phyloP scores from a whole-genome alignment of 2,329 filamentous ascomycete genomes.

The Lasiodiplodia theobromae region DNA sequence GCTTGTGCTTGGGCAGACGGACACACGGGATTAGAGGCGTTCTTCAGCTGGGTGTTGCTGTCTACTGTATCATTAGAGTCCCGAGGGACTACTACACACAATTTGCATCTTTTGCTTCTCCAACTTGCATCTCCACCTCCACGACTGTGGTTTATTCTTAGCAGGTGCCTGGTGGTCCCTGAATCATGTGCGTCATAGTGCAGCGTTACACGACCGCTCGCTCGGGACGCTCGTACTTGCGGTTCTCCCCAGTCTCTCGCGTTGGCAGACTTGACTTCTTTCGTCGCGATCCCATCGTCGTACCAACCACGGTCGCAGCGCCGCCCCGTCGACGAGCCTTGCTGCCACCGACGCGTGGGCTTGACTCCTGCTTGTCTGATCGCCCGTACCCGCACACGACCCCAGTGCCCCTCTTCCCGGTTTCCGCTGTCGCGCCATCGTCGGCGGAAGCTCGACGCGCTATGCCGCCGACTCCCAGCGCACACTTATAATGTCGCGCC shows the following conservation, averaged over 20 bases:
- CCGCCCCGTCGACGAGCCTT: slow-evolving; percentile 2
- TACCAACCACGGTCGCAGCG: slow-evolving; percentile 6
- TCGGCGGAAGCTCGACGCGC: background rate
- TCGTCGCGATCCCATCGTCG: slow-evolving; percentile 17
- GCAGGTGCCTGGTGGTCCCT: background rate
- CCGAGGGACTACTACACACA: background rate
- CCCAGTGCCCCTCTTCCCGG: slow-evolving; percentile 4
- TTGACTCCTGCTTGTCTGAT: slow-evolving; percentile 12
- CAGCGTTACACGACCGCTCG: background rate
- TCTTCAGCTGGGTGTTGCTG: slow-evolving; percentile 7
- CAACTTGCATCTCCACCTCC: too few relatives aligned
- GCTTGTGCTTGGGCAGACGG: slow-evolving; percentile 7
- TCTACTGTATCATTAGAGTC: slow-evolving; percentile 15
- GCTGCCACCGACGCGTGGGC: background rate
- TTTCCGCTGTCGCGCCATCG: slow-evolving; percentile 1
- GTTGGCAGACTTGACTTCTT: background rate
- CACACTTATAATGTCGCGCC: slow-evolving; percentile 5
- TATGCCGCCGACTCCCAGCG: background rate
- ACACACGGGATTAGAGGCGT: slow-evolving; percentile 12
- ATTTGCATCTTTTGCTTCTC: background rate
- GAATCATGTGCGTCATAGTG: slow-evolving; percentile 20
- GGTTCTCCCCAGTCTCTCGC: background rate
- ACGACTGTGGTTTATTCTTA: background rate
- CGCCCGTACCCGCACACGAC: slow-evolving; percentile 18
- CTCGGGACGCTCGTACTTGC: too few relatives aligned